phyloP scores from a whole-genome alignment of 2,329 filamentous ascomycete species.

The Hirsutella rhossiliensis region DNA sequence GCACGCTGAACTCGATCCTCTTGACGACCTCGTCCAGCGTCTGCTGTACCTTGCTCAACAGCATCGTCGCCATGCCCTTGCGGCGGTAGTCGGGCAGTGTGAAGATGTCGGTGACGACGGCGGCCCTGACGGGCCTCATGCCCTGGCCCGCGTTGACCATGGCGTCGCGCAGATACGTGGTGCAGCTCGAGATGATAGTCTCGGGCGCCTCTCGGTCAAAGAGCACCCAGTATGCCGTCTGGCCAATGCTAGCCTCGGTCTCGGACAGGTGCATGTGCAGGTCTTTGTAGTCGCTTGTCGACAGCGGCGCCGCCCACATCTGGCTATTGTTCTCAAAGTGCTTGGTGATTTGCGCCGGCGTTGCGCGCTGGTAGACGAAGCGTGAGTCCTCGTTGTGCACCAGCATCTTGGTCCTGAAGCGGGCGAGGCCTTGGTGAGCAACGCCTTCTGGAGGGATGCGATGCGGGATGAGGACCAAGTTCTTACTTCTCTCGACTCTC shows the following conservation, averaged over 20 bases:
- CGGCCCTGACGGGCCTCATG: conserved; percentile 14
- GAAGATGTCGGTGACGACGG: conserved; percentile 21
- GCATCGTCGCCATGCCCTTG: conserved; percentile 21
- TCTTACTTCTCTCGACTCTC: too few species aligned
- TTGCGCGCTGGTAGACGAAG: conserved; percentile 8
- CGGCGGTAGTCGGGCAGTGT: conserved; percentile 21
- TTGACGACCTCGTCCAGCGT: conserved; percentile 14
- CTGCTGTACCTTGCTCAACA: conserved; percentile 19
- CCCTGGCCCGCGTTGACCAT: conserved; percentile 8
- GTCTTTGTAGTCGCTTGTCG: conserved; percentile 5
- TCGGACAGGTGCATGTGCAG: conserved; percentile 6
- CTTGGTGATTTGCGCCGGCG: conserved; percentile 4
- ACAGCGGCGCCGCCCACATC: conserved; percentile 7
- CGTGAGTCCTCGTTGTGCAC: neutral
- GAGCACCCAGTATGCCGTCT: conserved; percentile 17
- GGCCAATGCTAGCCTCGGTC: neutral
- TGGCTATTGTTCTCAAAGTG: conserved; percentile 10
- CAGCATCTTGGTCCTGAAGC: neutral
- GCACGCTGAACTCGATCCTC: conserved; percentile 19
- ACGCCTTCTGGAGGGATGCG: too few species aligned
- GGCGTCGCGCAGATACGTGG: conserved; percentile 13
- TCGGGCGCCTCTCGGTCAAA: conserved; percentile 13
- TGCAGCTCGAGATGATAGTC: conserved; percentile 22
- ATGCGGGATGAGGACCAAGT: too few species aligned
- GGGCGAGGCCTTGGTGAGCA: neutral